Percentiles rank a stretch among this genome's conserved stretches.
These are phyloP conservation scores for Omphalea diandra DNA, from an alignment of 441 rosid species.

Conservation along the genomic window DNA sequence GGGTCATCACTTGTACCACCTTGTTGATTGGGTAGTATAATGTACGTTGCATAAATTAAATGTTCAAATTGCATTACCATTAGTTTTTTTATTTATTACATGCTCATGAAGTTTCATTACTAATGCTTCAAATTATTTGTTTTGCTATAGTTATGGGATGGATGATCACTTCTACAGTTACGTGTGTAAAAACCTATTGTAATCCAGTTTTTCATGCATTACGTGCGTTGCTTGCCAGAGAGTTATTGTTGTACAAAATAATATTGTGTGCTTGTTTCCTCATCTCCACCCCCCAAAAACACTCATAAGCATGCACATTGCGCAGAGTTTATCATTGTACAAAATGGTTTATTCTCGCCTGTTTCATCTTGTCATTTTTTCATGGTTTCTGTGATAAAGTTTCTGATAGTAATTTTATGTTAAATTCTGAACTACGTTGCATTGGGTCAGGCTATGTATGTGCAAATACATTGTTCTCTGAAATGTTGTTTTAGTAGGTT, in stretches of 20 bases:
- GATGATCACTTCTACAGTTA: background rate
- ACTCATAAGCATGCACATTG: too few relatives aligned
- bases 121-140: background rate
- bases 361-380: background rate
- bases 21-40: constrained; percentile 1
- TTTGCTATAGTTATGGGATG: background rate
- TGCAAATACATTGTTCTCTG: background rate
- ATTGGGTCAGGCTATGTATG: background rate
- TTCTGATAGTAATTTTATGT: background rate
- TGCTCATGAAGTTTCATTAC: background rate
- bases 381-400: background rate
- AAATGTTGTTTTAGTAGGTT: background rate
- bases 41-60: too few relatives aligned
- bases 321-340: background rate
- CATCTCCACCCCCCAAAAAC: too few relatives aligned
- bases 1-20: background rate
- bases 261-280: too few relatives aligned
- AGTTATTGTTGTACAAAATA: too few relatives aligned
- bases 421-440: background rate
- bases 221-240: too few relatives aligned
- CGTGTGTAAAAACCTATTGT: background rate
- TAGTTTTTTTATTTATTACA: background rate
- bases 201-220: too few relatives aligned
- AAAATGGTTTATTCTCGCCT: background rate
- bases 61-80: background rate